These are phyloP conservation scores for Termitomyces sp. DNA, from an alignment of 768 basidiomycete genomes.

Conservation along the genomic window DNA sequence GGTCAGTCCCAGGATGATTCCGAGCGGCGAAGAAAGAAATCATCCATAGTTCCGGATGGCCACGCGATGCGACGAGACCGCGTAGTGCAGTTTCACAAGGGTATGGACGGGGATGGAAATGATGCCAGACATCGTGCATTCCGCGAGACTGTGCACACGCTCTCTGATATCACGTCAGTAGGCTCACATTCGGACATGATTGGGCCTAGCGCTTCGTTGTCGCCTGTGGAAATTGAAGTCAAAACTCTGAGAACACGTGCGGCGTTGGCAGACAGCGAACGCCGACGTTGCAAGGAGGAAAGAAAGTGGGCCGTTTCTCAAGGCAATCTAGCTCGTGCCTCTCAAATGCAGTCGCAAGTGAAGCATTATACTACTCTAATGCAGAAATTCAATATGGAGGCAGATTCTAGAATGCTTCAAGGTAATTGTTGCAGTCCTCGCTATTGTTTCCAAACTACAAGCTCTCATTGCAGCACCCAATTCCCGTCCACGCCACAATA, in stretches of 20 bases:
- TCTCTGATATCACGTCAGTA: constrained; percentile 62
- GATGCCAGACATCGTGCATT: constrained; percentile 19
- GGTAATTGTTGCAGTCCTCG: constrained; percentile 32
- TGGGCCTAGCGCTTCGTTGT: constrained; percentile 51
- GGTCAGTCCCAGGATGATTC: constrained; percentile 39
- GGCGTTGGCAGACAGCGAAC: constrained; percentile 77
- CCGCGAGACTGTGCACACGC: constrained; percentile 21
- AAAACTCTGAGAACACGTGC: constrained; percentile 71
- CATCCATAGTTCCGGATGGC: constrained; percentile 11
- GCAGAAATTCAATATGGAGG: constrained; percentile 77
- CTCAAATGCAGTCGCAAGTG: constrained; percentile 81
- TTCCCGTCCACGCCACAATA: constrained; percentile 13
- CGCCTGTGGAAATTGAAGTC: constrained; percentile 69
- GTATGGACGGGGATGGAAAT: constrained; percentile 32
- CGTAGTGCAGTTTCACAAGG: constrained; percentile 40
- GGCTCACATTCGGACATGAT: constrained; percentile 65
- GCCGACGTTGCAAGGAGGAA: constrained; percentile 80
- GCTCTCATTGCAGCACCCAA: constrained; percentile 9
- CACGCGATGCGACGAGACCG: constrained; percentile 27
- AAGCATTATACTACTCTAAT: constrained; percentile 75
- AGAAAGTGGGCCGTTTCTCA: constrained; percentile 81
- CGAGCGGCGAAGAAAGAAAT: constrained; percentile 27
- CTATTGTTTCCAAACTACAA: background rate
- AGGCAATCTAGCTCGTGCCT: constrained; percentile 69
- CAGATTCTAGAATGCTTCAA: constrained; percentile 62